Percentiles rank a stretch among this genome's conserved stretches.
Evolutionary conservation across 352 stramenopile species (phyloP).

Genomic region (Pythium sp.): DNA sequence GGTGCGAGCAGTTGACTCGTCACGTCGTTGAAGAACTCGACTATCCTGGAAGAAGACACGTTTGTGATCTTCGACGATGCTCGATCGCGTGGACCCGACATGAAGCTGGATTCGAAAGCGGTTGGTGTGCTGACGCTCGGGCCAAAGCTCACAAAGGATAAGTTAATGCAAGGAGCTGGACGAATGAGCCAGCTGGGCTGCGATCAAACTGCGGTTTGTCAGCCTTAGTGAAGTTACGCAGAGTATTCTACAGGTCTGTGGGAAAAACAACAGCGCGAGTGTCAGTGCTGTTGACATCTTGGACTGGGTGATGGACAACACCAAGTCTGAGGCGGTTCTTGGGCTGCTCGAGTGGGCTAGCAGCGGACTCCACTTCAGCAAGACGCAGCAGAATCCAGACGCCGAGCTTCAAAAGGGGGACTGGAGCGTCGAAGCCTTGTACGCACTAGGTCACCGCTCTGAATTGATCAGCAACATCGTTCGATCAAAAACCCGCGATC

Average conservation of each 20-base stretch:
- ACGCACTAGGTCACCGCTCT: slow-evolving; percentile 22
- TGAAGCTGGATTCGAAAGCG: slow-evolving; percentile 77
- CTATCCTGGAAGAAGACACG: slow-evolving; percentile 74
- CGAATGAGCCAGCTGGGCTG: slow-evolving; percentile 79
- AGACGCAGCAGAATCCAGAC: slow-evolving; percentile 22
- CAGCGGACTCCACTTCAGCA: slow-evolving; percentile 71
- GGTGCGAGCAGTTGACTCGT: slow-evolving; percentile 49
- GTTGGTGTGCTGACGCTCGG: slow-evolving; percentile 82
- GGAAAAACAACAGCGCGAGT: background rate
- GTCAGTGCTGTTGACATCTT: slow-evolving; percentile 56
- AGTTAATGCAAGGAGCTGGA: slow-evolving; percentile 91
- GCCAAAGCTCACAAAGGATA: slow-evolving; percentile 88
- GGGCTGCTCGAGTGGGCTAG: slow-evolving; percentile 78
- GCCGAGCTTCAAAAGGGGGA: slow-evolving; percentile 43
- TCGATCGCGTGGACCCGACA: slow-evolving; percentile 82
- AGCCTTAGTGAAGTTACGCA: slow-evolving; percentile 68
- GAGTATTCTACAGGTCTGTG: slow-evolving; percentile 30
- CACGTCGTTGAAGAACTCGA: slow-evolving; percentile 50
- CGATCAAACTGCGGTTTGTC: slow-evolving; percentile 68
- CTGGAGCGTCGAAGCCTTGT: slow-evolving; percentile 44
- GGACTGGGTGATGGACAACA: slow-evolving; percentile 88
- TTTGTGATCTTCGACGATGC: slow-evolving; percentile 93
- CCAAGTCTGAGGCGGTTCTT: slow-evolving; percentile 48
- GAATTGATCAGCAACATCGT: slow-evolving; percentile 42
- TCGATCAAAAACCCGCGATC: slow-evolving; percentile 11